Conservation (phyloP, 176 grass and related monocot species). For the Zizania latifolia region DNA sequence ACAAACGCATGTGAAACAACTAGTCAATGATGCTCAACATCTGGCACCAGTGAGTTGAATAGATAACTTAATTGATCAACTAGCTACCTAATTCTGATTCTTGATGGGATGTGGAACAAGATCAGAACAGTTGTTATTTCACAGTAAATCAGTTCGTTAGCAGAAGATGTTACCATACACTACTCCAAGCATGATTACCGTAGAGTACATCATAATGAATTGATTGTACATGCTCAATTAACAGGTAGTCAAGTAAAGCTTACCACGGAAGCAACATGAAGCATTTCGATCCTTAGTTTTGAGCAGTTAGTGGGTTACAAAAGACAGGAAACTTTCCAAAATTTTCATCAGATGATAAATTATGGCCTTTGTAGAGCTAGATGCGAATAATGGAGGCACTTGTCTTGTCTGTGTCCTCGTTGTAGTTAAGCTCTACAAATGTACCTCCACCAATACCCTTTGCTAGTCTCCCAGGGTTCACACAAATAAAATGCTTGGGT, state of each 20-base stretch:
- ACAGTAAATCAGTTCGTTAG: background rate
- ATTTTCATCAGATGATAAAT: background rate
- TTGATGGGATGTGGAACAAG: background rate
- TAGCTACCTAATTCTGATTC: background rate
- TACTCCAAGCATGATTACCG: background rate
- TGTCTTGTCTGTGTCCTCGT: slow-evolving; percentile 34
- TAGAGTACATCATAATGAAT: background rate
- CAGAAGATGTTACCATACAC: background rate
- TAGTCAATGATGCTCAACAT: too few species aligned
- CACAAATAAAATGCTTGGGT: slow-evolving; percentile 45
- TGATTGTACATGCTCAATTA: background rate
- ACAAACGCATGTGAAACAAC: background rate
- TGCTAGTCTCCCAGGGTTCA: slow-evolving; percentile 84
- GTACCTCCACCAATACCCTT: slow-evolving; percentile 92
- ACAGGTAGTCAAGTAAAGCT: background rate
- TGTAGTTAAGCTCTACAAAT: slow-evolving; percentile 79
- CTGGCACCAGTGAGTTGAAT: background rate
- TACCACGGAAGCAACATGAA: background rate
- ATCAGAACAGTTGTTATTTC: slow-evolving; percentile 1
- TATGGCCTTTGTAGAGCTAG: slow-evolving; percentile 24
- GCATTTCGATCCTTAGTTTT: background rate
- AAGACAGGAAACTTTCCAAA: background rate
- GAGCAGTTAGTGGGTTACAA: background rate
- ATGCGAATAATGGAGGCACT: slow-evolving; percentile 74
- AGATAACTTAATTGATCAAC: background rate